Evolutionary conservation across 768 basidiomycete genomes (phyloP).

Genomic region (Xanthoconium purpureum): DNA sequence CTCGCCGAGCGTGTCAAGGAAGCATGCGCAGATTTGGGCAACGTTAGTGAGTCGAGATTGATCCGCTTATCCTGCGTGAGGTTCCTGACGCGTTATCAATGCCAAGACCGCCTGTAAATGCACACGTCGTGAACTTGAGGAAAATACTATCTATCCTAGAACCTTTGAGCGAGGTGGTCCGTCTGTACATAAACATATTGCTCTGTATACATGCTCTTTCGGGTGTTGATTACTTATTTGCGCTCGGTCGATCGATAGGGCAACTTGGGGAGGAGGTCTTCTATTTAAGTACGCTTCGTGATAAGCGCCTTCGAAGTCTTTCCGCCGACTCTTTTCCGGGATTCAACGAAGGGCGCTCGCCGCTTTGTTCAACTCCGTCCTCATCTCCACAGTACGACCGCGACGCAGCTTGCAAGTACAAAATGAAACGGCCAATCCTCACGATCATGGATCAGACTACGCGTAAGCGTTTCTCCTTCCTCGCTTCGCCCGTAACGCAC

Average conservation of each 20-base stretch:
- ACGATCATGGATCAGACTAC: background rate
- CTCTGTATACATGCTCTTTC: background rate
- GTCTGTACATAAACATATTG: background rate
- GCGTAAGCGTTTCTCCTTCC: background rate
- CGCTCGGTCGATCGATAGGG: background rate
- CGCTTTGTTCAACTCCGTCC: background rate
- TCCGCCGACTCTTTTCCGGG: too few species aligned
- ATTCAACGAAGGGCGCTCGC: too few species aligned
- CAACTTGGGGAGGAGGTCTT: background rate
- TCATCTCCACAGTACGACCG: background rate
- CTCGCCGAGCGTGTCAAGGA: slow-evolving; percentile 83
- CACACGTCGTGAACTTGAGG: background rate
- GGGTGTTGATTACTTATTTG: too few species aligned
- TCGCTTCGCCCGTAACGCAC: background rate
- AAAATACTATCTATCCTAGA: slow-evolving; percentile 23
- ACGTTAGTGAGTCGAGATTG: slow-evolving; percentile 41
- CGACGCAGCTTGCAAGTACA: too few species aligned
- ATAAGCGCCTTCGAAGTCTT: background rate
- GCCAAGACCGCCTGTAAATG: slow-evolving; percentile 24
- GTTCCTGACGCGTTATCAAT: background rate
- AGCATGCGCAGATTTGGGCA: slow-evolving; percentile 89
- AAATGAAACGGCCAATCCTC: background rate
- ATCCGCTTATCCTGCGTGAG: background rate
- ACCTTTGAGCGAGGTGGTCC: background rate
- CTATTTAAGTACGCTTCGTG: slow-evolving; percentile 6